Base-by-base conservation (phyloP, 257 asterid species). In the Primulina tabacum region DNA sequence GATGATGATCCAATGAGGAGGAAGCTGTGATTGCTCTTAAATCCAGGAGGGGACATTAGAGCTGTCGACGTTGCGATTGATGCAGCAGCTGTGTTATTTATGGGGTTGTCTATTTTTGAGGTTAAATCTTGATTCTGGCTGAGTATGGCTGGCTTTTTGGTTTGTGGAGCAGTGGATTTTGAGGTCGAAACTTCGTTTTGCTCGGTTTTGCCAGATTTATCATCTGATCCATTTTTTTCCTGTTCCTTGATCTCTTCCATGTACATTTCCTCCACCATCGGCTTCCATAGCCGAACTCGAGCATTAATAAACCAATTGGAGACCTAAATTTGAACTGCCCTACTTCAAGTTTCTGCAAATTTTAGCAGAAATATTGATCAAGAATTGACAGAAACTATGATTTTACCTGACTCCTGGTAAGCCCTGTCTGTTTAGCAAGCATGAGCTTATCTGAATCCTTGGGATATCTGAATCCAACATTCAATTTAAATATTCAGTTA, bases 231-330 rank as follows among this genome's bases (percentile, higher is more conserved):
- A 14, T 77, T 81, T 53, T 83, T 85, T 28, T 83, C 97, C 17
- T 87, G 85, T 9, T 90, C 97, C 80, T 89, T 93, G 76, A 87
- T 82, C 67, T 93, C 98, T 72, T 93, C 98, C 61, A 14, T 67
- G 84, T 93, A 93, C 97, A 93, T 93, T 71, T 93, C 98, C 76
- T 93, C 98, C 0, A 93, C 98, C 98, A 93, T 93, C 4, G 98
- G 98, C 83, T 93, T 93, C 98, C 98, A 93, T 0, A 93, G 96
- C 17, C 98, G 84, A 67, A 93, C 98, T 56, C 98, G 83, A 6
- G 98, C 97, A 64, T 92, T 92, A 75, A 92, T 92, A 82, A 92
- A 92, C 98, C 98, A 92, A 82, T 28, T 28, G 29, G 29, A 28
- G 29, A 28, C 29, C 29, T 28, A 2, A 28, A 28, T 92, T 92